phyloP scores from a whole-genome alignment of 129 eudicot species.

The Flaveria linearis region DNA sequence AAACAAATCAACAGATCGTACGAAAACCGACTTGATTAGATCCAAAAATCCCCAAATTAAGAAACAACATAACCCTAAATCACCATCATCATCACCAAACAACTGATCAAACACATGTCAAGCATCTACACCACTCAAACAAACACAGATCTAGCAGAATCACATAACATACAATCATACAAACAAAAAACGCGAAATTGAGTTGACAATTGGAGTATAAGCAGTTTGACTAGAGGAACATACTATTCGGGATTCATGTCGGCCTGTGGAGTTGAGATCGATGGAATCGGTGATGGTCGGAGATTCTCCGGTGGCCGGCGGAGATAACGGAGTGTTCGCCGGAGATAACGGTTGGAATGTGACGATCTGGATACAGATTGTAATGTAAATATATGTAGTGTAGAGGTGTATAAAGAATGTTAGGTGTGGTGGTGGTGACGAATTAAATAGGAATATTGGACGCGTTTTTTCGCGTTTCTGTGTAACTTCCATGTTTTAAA shows the following conservation, averaged over 20 bases:
- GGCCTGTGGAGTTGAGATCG: slow-evolving; percentile 29
- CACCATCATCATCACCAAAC: neutral
- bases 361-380: slow-evolving; percentile 11
- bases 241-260: slow-evolving; percentile 44
- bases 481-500: neutral
- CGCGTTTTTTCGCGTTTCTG: neutral
- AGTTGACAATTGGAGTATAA: slow-evolving; percentile 12
- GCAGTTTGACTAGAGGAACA: slow-evolving; percentile 17
- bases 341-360: slow-evolving; percentile 18
- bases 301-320: slow-evolving; percentile 10
- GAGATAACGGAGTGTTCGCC: slow-evolving; percentile 22
- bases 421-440: slow-evolving; percentile 37
- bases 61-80: slow-evolving; percentile 22
- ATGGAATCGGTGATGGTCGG: slow-evolving; percentile 7
- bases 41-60: neutral
- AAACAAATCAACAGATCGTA: slow-evolving; percentile 18
- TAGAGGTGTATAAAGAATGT: slow-evolving; percentile 1
- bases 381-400: neutral
- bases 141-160: slow-evolving; percentile 34
- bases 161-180: neutral
- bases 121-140: neutral
- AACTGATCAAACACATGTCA: neutral
- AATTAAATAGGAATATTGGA: neutral
- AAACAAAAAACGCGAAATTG: neutral
- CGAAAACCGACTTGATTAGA: slow-evolving; percentile 18